Evolutionary conservation across 2,329 filamentous ascomycete genomes (phyloP).

Genomic region (Microdochium trichocladiopsis): DNA sequence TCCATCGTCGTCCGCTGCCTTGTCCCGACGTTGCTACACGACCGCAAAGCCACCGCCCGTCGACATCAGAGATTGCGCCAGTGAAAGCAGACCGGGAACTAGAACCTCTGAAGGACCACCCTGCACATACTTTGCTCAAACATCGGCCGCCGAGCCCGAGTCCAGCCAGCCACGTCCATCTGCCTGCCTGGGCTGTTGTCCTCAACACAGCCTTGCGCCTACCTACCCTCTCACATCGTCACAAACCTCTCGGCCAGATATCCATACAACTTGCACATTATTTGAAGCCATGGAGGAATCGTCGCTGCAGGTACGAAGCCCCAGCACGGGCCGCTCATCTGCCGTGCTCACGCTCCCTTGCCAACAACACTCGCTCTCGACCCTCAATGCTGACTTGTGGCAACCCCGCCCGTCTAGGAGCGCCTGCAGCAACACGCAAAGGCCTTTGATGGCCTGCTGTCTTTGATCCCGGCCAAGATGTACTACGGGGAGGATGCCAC

Average conservation of each 20-base stretch:
- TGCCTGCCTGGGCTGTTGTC: neutral
- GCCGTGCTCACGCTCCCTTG: no score
- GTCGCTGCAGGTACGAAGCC: conserved; percentile 37
- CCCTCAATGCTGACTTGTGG: neutral
- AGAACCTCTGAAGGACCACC: no score
- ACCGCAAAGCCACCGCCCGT: no score
- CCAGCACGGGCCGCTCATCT: no score
- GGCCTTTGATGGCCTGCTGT: conserved; percentile 81
- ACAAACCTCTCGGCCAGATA: neutral
- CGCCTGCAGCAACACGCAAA: conserved; percentile 54
- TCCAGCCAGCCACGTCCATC: no score
- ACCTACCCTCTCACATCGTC: neutral
- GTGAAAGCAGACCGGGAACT: no score
- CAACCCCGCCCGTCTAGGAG: conserved; percentile 29
- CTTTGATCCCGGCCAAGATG: conserved; percentile 81
- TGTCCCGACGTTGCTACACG: neutral
- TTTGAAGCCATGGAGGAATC: conserved; percentile 30
- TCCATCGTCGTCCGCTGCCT: conserved; percentile 5
- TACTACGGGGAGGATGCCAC: conserved; percentile 84
- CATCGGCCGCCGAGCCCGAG: no score
- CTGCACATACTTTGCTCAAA: no score
- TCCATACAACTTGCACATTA: neutral
- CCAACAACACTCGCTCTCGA: neutral
- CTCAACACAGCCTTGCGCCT: neutral
- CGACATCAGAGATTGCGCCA: no score